Percentiles rank a stretch among this genome's conserved stretches.
These are phyloP conservation scores for Wickerhamiella hasegawae DNA, from an alignment of 805 yeast species.

Conservation along the genomic window DNA sequence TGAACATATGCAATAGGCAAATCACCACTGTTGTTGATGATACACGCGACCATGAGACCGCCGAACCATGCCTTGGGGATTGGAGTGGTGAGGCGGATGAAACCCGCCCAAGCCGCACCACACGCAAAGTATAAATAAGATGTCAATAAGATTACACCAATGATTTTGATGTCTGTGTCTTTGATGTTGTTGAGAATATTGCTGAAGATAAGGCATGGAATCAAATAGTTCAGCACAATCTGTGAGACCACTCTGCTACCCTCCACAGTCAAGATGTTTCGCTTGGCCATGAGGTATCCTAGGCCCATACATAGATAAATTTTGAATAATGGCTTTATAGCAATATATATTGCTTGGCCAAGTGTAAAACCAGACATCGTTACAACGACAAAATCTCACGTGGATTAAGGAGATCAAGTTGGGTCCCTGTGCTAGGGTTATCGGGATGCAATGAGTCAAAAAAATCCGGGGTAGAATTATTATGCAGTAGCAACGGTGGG, in stretches of 20 bases:
- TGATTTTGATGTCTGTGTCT: constrained; percentile 48
- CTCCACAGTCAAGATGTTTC: constrained; percentile 35
- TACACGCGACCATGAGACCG: constrained; percentile 54
- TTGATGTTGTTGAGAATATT: constrained; percentile 53
- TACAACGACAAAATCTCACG: no score
- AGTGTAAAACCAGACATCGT: constrained; percentile 17
- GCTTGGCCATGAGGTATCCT: constrained; percentile 50
- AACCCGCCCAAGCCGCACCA: constrained; percentile 29
- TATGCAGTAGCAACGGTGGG: no score
- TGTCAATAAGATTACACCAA: constrained; percentile 47
- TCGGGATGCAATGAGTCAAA: no score
- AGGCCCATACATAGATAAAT: constrained; percentile 54
- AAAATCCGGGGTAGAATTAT: no score
- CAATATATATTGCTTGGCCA: constrained; percentile 57
- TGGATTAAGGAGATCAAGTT: background rate
- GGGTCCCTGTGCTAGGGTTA: no score
- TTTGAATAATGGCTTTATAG: constrained; percentile 77
- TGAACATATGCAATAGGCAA: constrained; percentile 64
- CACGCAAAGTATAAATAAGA: constrained; percentile 29
- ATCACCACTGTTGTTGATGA: constrained; percentile 68
- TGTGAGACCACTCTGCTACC: constrained; percentile 39
- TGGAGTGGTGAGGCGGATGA: constrained; percentile 33
- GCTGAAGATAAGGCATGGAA: constrained; percentile 64
- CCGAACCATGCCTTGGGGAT: constrained; percentile 65
- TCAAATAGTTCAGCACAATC: constrained; percentile 46